Percentiles rank a stretch among this genome's conserved stretches.
Conservation (phyloP, 2,329 filamentous ascomycete genomes). For the Calonectria ilicicola region DNA sequence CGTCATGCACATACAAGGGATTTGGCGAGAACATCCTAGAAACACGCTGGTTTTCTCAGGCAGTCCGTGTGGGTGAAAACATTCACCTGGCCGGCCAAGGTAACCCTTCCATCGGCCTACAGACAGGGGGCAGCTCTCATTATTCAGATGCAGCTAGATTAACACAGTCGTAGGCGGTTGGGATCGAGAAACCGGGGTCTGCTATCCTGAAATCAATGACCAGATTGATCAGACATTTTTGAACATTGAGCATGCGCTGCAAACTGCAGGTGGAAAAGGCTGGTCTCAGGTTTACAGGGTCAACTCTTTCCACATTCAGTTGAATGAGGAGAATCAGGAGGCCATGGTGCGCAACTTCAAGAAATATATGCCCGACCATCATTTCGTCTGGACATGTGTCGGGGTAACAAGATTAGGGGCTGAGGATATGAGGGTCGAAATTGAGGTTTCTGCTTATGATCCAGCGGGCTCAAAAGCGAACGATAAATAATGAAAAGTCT, state of each 20-base stretch:
- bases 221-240: background rate
- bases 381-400: background rate
- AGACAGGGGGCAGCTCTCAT: background rate
- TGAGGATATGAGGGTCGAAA: conserved; percentile 1
- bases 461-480: background rate
- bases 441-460: background rate
- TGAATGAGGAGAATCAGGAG: background rate
- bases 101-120: background rate
- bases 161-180: background rate
- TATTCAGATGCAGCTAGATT: background rate
- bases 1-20: background rate
- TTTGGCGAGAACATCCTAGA: background rate
- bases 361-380: background rate
- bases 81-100: background rate
- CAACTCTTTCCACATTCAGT: background rate
- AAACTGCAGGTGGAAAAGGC: background rate
- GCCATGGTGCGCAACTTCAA: background rate
- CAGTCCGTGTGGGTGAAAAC: background rate
- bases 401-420: background rate
- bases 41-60: background rate
- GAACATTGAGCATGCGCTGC: background rate
- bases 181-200: background rate
- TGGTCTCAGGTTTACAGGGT: conserved; percentile 1
- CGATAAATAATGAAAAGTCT: background rate
- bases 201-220: background rate